Percentiles rank a stretch among this genome's conserved stretches.
Evolutionary conservation across 768 basidiomycete genomes (phyloP).

Genomic region (Termitomyces sp.): DNA sequence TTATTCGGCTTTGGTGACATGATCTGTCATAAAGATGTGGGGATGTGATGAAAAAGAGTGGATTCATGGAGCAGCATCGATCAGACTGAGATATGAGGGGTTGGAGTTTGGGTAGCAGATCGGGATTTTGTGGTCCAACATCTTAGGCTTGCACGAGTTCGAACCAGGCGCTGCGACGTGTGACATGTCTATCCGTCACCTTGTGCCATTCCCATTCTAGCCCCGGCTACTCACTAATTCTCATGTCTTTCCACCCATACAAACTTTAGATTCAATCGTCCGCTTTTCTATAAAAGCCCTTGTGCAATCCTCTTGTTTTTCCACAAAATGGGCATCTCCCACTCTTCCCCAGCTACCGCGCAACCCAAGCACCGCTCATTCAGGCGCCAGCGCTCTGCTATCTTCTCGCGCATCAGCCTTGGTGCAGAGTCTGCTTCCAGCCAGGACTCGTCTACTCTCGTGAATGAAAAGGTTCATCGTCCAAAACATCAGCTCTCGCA

Average conservation of each 20-base stretch:
- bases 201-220: slow-evolving; percentile 3
- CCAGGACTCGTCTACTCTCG: slow-evolving; percentile 34
- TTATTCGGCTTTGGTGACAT: slow-evolving; percentile 14
- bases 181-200: slow-evolving; percentile 15
- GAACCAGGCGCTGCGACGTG: slow-evolving; percentile 11
- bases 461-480: slow-evolving; percentile 22
- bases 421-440: slow-evolving; percentile 28
- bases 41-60: neutral
- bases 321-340: slow-evolving; percentile 27
- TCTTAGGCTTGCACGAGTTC: slow-evolving; percentile 3
- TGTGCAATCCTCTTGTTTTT: neutral
- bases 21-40: slow-evolving; percentile 6
- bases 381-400: slow-evolving; percentile 27
- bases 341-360: slow-evolving; percentile 16
- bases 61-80: neutral
- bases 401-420: slow-evolving; percentile 34
- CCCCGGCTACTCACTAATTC: slow-evolving; percentile 1
- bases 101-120: slow-evolving; percentile 15
- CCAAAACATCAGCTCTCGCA: slow-evolving; percentile 21
- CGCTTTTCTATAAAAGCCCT: slow-evolving; percentile 12
- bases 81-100: neutral
- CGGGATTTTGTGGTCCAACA: neutral
- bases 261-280: slow-evolving; percentile 7
- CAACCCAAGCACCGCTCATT: slow-evolving; percentile 16
- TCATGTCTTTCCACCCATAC: slow-evolving; percentile 12